Percentiles rank a stretch among this genome's conserved stretches.
These are phyloP conservation scores for Onygena corvina DNA, from an alignment of 2,329 filamentous ascomycete species.

Conservation along the genomic window DNA sequence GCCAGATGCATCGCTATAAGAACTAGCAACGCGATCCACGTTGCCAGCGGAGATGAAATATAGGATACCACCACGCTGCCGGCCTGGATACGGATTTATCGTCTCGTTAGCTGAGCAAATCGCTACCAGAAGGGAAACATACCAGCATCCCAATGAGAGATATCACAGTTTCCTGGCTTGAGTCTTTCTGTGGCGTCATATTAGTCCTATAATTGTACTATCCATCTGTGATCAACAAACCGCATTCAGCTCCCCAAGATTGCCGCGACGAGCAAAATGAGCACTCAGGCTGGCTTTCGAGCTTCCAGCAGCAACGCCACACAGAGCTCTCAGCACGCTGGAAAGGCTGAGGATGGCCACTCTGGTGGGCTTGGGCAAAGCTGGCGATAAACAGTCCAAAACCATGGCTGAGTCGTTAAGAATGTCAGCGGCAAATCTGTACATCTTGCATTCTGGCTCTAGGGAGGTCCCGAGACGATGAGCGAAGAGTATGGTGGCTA, in stretches of 20 bases:
- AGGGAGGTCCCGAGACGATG: slow-evolving; percentile 49
- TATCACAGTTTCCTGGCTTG: slow-evolving; percentile 88
- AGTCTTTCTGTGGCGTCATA: slow-evolving; percentile 52
- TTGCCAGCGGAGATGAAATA: slow-evolving; percentile 57
- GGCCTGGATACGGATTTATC: slow-evolving; percentile 30
- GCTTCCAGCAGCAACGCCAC: slow-evolving; percentile 79
- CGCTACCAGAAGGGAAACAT: slow-evolving; percentile 19
- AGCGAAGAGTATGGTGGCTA: slow-evolving; percentile 72
- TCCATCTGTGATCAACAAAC: too few relatives aligned
- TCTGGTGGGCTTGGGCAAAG: slow-evolving; percentile 49
- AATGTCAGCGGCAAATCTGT: slow-evolving; percentile 72
- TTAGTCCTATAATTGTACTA: slow-evolving; percentile 11
- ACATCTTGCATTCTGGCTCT: slow-evolving; percentile 83
- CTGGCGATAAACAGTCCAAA: slow-evolving; percentile 70
- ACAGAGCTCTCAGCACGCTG: slow-evolving; percentile 55
- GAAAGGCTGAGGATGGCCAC: slow-evolving; percentile 48
- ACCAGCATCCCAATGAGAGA: slow-evolving; percentile 75
- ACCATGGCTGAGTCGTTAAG: slow-evolving; percentile 81
- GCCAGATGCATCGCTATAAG: slow-evolving; percentile 66
- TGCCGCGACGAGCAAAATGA: slow-evolving; percentile 79
- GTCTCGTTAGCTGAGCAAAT: background rate
- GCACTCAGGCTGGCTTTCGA: slow-evolving; percentile 83
- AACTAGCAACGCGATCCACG: slow-evolving; percentile 59
- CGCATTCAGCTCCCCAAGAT: slow-evolving; percentile 85
- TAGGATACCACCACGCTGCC: slow-evolving; percentile 70